Evolutionary conservation across 768 basidiomycete genomes (phyloP).

Genomic region (Boletus vinaceobasis): DNA sequence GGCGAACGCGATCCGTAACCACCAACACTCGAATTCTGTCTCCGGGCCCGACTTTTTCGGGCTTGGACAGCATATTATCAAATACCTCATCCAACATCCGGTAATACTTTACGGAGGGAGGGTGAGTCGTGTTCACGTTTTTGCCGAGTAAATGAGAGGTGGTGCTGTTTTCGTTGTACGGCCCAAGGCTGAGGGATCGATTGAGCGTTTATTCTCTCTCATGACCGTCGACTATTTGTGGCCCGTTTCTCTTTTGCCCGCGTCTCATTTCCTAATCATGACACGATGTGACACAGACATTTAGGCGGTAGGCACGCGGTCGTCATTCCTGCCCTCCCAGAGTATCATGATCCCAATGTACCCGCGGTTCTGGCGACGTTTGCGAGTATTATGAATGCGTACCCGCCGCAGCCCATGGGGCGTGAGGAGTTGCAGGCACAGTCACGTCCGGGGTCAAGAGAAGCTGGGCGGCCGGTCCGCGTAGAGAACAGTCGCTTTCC

Average conservation of each 20-base stretch:
- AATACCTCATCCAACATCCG: slow-evolving; percentile 87
- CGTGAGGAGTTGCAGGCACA: slow-evolving; percentile 25
- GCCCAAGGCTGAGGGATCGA: slow-evolving; percentile 8
- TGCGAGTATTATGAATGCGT: slow-evolving; percentile 72
- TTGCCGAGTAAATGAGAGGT: slow-evolving; percentile 10
- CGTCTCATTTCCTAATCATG: slow-evolving; percentile 30
- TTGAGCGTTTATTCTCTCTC: slow-evolving; percentile 7
- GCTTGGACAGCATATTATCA: slow-evolving; percentile 82
- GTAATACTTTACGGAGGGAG: slow-evolving; percentile 84
- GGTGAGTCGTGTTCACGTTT: slow-evolving; percentile 50
- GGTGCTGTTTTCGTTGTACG: slow-evolving; percentile 1
- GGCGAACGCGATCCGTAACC: slow-evolving; percentile 75
- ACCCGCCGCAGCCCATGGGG: slow-evolving; percentile 36
- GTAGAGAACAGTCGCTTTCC: slow-evolving; percentile 6
- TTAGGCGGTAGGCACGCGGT: slow-evolving; percentile 80
- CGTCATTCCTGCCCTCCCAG: slow-evolving; percentile 76
- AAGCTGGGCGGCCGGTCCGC: slow-evolving; percentile 15
- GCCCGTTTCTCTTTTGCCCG: slow-evolving; percentile 17
- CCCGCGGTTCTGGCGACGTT: slow-evolving; percentile 53
- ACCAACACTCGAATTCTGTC: slow-evolving; percentile 82
- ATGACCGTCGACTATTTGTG: slow-evolving; percentile 16
- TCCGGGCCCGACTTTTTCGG: slow-evolving; percentile 90
- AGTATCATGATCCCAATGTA: slow-evolving; percentile 38
- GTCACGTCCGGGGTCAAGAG: slow-evolving; percentile 28
- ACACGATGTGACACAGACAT: slow-evolving; percentile 46